These are phyloP conservation scores for Pythium guiyangense DNA, from an alignment of 352 stramenopile genomes.

Conservation along the genomic window DNA sequence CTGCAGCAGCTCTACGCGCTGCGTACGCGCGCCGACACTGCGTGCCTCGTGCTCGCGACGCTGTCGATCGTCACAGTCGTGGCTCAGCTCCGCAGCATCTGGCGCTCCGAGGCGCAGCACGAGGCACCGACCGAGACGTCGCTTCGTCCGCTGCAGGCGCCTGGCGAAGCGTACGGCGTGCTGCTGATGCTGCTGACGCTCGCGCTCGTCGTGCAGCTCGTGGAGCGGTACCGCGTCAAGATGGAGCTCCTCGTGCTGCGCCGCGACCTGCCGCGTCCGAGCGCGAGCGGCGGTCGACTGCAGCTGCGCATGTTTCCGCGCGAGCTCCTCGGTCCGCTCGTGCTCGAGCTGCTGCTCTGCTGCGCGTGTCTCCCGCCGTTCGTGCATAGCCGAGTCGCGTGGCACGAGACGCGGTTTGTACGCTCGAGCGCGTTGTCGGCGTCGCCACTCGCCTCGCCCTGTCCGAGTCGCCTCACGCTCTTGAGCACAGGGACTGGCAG, in stretches of 20 bases:
- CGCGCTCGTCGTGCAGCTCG: too few relatives aligned
- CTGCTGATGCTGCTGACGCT: too few relatives aligned
- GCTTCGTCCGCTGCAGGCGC: too few relatives aligned
- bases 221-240: constrained; percentile 45
- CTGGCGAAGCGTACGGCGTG: too few relatives aligned
- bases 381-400: constrained; percentile 32
- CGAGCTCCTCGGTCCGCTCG: too few relatives aligned
- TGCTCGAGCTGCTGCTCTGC: constrained; percentile 39
- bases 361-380: constrained; percentile 42
- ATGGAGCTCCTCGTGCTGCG: constrained; percentile 47
- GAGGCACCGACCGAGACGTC: too few relatives aligned
- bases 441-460: constrained; percentile 11
- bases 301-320: constrained; percentile 29
- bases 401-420: constrained; percentile 45
- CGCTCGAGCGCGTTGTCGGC: constrained; percentile 13
- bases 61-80: constrained; percentile 39
- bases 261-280: constrained; percentile 31
- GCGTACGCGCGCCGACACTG: constrained; percentile 26
- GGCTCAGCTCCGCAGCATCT: constrained; percentile 53
- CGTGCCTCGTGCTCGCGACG: constrained; percentile 26
- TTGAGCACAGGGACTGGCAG: too few relatives aligned
- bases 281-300: constrained; percentile 1
- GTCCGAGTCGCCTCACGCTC: constrained; percentile 22
- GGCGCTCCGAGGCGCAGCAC: too few relatives aligned
- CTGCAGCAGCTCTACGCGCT: constrained; percentile 29